These are phyloP conservation scores for Polyporus arcularius DNA, from an alignment of 768 basidiomycete genomes.

Conservation along the genomic window DNA sequence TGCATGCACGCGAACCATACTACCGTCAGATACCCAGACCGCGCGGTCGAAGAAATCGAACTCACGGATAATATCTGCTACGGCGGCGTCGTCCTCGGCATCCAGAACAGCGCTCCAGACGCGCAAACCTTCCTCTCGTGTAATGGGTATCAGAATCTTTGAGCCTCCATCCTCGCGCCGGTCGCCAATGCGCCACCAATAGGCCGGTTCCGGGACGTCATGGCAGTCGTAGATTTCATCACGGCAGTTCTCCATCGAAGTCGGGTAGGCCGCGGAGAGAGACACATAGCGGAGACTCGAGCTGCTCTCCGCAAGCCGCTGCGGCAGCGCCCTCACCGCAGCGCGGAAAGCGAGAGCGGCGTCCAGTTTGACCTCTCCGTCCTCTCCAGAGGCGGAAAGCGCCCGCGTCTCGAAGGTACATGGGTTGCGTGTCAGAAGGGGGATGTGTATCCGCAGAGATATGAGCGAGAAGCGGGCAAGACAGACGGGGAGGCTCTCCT, in stretches of 20 bases:
- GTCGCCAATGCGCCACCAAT: not conserved
- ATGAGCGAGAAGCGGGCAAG: not conserved
- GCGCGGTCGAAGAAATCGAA: not conserved
- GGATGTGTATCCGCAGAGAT: not conserved
- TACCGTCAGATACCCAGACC: too few species aligned
- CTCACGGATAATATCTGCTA: not conserved
- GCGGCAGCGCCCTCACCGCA: not conserved
- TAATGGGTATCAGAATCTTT: not conserved
- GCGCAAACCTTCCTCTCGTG: not conserved
- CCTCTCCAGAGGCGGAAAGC: not conserved
- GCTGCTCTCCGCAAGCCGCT: not conserved
- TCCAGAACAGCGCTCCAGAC: not conserved
- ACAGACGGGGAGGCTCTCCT: not conserved
- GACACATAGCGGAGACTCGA: not conserved
- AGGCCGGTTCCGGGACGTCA: not conserved
- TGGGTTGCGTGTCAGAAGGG: not conserved
- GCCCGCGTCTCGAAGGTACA: not conserved
- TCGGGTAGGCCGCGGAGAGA: not conserved
- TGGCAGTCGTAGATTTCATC: not conserved
- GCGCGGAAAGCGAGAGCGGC: not conserved
- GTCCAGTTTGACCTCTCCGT: not conserved
- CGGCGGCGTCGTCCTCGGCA: not conserved
- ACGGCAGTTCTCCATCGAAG: not conserved
- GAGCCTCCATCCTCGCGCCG: not conserved
- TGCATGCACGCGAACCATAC: too few species aligned